phyloP scores from a whole-genome alignment of 441 rosid genomes.

The Macaranga tanarius region DNA sequence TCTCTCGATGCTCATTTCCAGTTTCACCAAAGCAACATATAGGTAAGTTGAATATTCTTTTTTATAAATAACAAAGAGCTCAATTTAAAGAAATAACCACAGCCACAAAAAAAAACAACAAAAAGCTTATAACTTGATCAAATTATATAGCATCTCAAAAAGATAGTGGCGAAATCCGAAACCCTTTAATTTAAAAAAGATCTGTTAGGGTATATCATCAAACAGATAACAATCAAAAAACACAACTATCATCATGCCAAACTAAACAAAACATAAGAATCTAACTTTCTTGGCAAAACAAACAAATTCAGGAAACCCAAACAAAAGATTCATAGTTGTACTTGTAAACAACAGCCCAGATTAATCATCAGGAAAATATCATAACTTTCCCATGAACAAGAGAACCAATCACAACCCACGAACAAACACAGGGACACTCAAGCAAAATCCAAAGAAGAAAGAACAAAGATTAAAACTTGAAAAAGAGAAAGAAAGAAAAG shows the following conservation, averaged over 20 bases:
- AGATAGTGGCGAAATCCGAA: not conserved
- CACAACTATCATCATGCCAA: not conserved
- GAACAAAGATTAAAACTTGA: not conserved
- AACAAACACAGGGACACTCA: not conserved
- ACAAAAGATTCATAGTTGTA: not conserved
- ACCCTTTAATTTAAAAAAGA: not conserved
- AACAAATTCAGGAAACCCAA: not conserved
- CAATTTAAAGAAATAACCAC: not conserved
- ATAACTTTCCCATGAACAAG: not conserved
- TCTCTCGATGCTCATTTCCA: not conserved
- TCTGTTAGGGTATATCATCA: not conserved
- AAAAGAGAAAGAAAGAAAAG: not conserved
- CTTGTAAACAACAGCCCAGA: not conserved
- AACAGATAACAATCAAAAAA: not conserved
- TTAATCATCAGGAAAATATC: not conserved
- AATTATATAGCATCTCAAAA: not conserved
- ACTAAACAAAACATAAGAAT: not conserved
- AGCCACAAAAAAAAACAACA: constrained; percentile 2
- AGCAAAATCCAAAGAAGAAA: not conserved
- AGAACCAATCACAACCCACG: not conserved
- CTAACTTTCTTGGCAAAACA: not conserved
- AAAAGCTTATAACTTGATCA: not conserved
- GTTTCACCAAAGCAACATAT: not conserved
- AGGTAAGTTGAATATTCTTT: not conserved
- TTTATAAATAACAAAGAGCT: not conserved